A percentile compares a stretch with the other conserved stretches of the same genome.
phyloP scores from a whole-genome alignment of 2,329 filamentous ascomycete species.

The Tolypocladium sp. region DNA sequence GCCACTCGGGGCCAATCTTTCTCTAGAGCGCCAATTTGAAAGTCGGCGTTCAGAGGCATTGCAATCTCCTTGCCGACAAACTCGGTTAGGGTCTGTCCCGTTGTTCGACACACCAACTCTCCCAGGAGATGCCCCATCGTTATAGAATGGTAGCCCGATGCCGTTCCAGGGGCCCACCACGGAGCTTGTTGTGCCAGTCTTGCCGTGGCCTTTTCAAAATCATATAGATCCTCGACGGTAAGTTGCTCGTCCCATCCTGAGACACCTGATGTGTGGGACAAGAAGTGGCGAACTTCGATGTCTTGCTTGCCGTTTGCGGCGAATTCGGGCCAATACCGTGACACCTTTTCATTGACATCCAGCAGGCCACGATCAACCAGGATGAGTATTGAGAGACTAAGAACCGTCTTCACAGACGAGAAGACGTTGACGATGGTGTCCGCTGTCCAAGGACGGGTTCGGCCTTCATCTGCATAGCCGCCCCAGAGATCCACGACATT shows the following conservation, averaged over 20 bases:
- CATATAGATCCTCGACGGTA: no score
- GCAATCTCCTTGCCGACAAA: conserved; percentile 29
- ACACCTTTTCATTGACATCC: conserved; percentile 24
- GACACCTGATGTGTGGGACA: no score
- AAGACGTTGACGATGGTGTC: conserved; percentile 31
- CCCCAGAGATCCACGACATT: conserved; percentile 36
- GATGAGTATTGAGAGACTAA: conserved; percentile 25
- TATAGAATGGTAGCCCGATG: conserved; percentile 30
- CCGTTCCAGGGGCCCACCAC: conserved; percentile 34
- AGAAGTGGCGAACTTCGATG: conserved; percentile 7
- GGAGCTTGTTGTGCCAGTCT: conserved; percentile 27
- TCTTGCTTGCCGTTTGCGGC: conserved; percentile 28
- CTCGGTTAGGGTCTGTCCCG: conserved; percentile 8
- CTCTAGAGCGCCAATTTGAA: conserved; percentile 32
- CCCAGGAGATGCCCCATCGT: conserved; percentile 32
- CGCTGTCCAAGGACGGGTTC: conserved; percentile 23
- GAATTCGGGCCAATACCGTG: conserved; percentile 38
- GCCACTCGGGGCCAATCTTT: conserved; percentile 30
- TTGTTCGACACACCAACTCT: conserved; percentile 12
- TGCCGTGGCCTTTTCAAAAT: no score
- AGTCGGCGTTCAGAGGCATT: conserved; percentile 32
- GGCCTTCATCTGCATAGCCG: conserved; percentile 21
- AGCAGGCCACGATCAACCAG: conserved; percentile 29
- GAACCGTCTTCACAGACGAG: conserved; percentile 29
- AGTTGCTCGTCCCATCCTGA: no score